Base-by-base conservation (phyloP, 352 stramenopile species). In the Pythium plurisporium region DNA sequence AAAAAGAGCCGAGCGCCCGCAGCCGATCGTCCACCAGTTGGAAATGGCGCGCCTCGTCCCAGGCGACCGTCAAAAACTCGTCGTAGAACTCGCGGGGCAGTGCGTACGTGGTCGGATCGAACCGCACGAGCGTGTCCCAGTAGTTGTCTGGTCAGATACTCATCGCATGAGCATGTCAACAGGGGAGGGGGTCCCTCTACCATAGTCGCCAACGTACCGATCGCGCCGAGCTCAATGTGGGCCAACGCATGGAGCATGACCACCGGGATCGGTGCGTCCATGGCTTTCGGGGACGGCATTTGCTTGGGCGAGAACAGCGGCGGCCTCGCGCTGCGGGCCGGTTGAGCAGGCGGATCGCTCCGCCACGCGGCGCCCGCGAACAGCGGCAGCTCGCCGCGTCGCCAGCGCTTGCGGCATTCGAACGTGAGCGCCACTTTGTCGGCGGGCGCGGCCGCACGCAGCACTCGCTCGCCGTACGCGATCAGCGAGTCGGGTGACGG, bases 91-190 rank as follows among this genome's bases (percentile, higher is more conserved):
- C 76, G 20, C 56, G 61, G 3, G 84, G 67, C 17, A 92, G 46
- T 7, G 72, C 31, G 42, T 87, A 75, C 23, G 27, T 38, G 0
- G 53, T 33, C 8, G 82, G 84, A 48, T 91, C 75, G 46, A 92
- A 94, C 27, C 84, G 84, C 45, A 90, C 80, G 45, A 94, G 52
- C 27, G 84, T 94, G 61, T 94, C 84, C 84, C 82, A 92, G 61
- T 94, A 94, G 52, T 94, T 94, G 62, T 94, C 84, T 69, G 27
- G 7, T 1, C 17, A 2, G 19, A 41, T 36, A 7, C 5, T 41
- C 14, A 17, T 14, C 6, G 34, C 2, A n/a, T 41, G 2, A 41
- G 33, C 11, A 5, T 19, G n/a, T 10, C 34, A 41, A 29, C 10
- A 40, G 27, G 5, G 19, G n/a, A 0, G 38, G 27, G 38, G 12